Percentiles rank a stretch among this genome's conserved stretches.
Conservation (phyloP, 2,329 filamentous ascomycete species). For the Esteya vermicola region DNA sequence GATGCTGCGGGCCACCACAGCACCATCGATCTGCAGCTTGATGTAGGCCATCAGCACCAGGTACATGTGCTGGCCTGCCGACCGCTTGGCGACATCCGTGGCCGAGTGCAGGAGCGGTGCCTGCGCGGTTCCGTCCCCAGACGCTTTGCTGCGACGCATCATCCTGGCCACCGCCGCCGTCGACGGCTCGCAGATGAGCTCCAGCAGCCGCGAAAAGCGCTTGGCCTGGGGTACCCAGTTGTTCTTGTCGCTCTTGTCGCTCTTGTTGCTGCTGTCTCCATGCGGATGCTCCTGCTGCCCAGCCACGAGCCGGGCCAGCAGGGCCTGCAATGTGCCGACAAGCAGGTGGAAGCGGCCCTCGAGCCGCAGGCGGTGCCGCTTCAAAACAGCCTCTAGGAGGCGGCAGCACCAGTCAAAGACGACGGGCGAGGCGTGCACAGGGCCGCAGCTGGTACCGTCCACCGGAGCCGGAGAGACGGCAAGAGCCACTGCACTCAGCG, state of each 20-base stretch:
- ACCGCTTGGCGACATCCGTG: slow-evolving; percentile 45
- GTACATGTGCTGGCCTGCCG: slow-evolving; percentile 48
- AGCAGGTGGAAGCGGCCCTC: slow-evolving; percentile 49
- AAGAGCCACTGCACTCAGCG: slow-evolving; percentile 28
- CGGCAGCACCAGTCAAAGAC: slow-evolving; percentile 34
- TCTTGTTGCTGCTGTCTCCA: slow-evolving; percentile 12
- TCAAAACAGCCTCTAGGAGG: slow-evolving; percentile 39
- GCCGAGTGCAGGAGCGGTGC: slow-evolving; percentile 37
- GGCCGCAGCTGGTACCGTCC: slow-evolving; percentile 1
- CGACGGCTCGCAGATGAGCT: slow-evolving; percentile 35
- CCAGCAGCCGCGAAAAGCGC: slow-evolving; percentile 19
- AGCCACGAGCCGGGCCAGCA: slow-evolving; percentile 38
- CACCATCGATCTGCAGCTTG: slow-evolving; percentile 41
- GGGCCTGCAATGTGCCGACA: slow-evolving; percentile 35
- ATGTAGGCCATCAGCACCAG: slow-evolving; percentile 44
- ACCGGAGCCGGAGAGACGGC: slow-evolving; percentile 12
- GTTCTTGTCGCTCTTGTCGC: slow-evolving; percentile 3
- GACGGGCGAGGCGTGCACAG: slow-evolving; percentile 15
- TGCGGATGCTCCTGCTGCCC: slow-evolving; percentile 16
- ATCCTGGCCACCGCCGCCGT: slow-evolving; percentile 33
- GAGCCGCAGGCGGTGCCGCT: slow-evolving; percentile 44
- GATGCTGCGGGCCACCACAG: slow-evolving; percentile 31
- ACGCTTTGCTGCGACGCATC: background rate
- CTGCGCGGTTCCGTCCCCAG: background rate
- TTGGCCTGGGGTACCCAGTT: slow-evolving; percentile 31